Evolutionary conservation across 192 early-diverging fungal species (phyloP).

Genomic region (Linnemannia zychae): DNA sequence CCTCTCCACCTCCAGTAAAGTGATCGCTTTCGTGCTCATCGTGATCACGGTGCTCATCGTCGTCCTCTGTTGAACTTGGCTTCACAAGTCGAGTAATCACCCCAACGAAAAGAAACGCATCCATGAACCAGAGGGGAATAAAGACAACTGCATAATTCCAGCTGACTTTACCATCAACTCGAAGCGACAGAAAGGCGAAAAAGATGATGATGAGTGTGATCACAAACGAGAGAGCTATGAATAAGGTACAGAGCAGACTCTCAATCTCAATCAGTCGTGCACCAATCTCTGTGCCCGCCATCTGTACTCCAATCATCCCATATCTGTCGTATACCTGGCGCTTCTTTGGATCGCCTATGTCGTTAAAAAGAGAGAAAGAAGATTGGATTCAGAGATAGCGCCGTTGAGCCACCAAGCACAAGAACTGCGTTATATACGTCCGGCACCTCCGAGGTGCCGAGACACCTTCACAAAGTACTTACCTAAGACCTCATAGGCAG

Average conservation of each 20-base stretch:
- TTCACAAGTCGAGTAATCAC: slow-evolving; percentile 31
- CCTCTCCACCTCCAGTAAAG: slow-evolving; percentile 17
- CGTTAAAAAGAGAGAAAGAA: neutral
- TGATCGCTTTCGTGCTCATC: slow-evolving; percentile 47
- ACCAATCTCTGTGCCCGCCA: slow-evolving; percentile 76
- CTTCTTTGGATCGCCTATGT: slow-evolving; percentile 78
- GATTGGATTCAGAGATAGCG: neutral
- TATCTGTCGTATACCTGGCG: slow-evolving; percentile 91
- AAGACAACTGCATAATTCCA: slow-evolving; percentile 84
- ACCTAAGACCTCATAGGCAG: slow-evolving; percentile 26
- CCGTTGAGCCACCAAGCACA: neutral
- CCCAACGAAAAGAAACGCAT: slow-evolving; percentile 59
- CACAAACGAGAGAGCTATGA: slow-evolving; percentile 60
- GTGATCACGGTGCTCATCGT: slow-evolving; percentile 51
- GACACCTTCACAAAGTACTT: neutral
- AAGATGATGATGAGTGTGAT: slow-evolving; percentile 79
- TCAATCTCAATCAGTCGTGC: slow-evolving; percentile 73
- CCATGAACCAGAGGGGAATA: slow-evolving; percentile 85
- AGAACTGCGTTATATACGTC: neutral
- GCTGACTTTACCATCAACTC: slow-evolving; percentile 73
- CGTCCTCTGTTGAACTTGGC: slow-evolving; percentile 55
- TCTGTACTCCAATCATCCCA: slow-evolving; percentile 78
- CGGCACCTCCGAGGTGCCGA: neutral
- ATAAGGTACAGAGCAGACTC: slow-evolving; percentile 67
- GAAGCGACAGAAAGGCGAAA: slow-evolving; percentile 78